Percentiles rank a stretch among this genome's conserved stretches.
Evolutionary conservation across 1,139 yeast species (phyloP).

Genomic region (Pichia sp.): DNA sequence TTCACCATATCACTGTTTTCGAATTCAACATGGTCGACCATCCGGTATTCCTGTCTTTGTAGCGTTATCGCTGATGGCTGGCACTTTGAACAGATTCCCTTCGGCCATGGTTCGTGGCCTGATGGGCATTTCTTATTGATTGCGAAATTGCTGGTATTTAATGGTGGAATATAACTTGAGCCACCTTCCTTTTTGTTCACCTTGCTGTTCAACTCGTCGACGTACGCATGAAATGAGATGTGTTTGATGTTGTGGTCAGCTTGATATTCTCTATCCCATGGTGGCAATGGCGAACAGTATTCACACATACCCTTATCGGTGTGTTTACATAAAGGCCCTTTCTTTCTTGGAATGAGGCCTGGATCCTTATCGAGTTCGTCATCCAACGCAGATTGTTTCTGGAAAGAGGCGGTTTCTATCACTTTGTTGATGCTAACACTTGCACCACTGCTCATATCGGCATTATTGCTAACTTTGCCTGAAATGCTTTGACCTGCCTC

Average conservation of each 20-base stretch:
- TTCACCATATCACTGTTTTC: slow-evolving; percentile 72
- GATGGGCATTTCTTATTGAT: slow-evolving; percentile 65
- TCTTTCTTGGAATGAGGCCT: slow-evolving; percentile 71
- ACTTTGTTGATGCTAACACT: slow-evolving; percentile 18
- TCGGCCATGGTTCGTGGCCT: slow-evolving; percentile 94
- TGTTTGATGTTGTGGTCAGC: slow-evolving; percentile 82
- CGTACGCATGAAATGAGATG: slow-evolving; percentile 79
- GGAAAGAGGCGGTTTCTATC: slow-evolving; percentile 8
- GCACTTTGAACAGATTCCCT: slow-evolving; percentile 94
- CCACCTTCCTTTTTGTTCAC: slow-evolving; percentile 62
- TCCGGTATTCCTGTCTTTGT: slow-evolving; percentile 85
- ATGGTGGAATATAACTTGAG: slow-evolving; percentile 77
- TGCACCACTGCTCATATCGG: too few species aligned
- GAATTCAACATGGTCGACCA: slow-evolving; percentile 98
- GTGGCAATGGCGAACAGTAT: slow-evolving; percentile 93
- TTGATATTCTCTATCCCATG: slow-evolving; percentile 83
- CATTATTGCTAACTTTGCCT: slow-evolving; percentile 17
- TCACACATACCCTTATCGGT: slow-evolving; percentile 98
- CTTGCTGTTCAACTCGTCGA: slow-evolving; percentile 68
- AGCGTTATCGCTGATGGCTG: slow-evolving; percentile 95
- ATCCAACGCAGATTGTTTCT: slow-evolving; percentile 57
- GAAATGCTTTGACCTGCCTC: slow-evolving; percentile 17
- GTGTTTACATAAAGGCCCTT: slow-evolving; percentile 74
- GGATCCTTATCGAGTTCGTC: slow-evolving; percentile 59
- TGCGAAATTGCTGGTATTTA: slow-evolving; percentile 66